Base-by-base conservation (phyloP, 2,329 filamentous ascomycete genomes). In the Colletotrichum liaoningense region DNA sequence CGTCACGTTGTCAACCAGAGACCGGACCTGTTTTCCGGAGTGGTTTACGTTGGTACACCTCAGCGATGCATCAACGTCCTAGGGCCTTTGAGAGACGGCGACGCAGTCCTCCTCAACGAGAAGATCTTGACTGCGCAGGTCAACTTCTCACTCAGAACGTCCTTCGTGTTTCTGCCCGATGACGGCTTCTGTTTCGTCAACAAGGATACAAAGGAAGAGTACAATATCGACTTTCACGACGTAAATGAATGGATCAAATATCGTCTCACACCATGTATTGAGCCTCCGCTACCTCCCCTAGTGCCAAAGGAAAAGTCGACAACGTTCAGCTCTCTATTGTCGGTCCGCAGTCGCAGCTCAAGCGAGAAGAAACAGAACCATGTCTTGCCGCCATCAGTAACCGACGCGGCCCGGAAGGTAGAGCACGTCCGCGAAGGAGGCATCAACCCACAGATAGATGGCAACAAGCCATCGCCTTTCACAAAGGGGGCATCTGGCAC, bases 51-150 rank as follows among this genome's bases (percentile, higher is more conserved):
- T 1, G 96, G 95, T 9, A 91, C 93, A 1, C 95, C 95, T 0
- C 93, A 96, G 76, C 90, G 93, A 67, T 98, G 95, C 80, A 91
- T 98, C 80, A 98, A 98, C 80, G 97, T 98, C 64, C 88, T 98
- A 4, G 96, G 96, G 0, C 95, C 95, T 1, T 82, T 98, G 14
- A 92, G 95, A 46, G 96, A 97, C 77, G 95, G 95, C n/a, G 95
- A 98, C 79, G 94, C 95, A 22, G 95, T 98, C 0, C 88, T 98
- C 1, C 87, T 98, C 72, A 97, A 95, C 78, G 95, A 95, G 74
- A 94, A 94, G 76, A 93, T 98, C 0, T 88, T 98, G 19, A 98
- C 95, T 1, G 95, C 96, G 0, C 94, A 97, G 79, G 95, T 98
- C 77, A 97, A 97, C 83, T 98, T 98, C 79, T 95, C 93, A 0